phyloP scores from a whole-genome alignment of 306 rosid species.

The Quercus wislizeni region DNA sequence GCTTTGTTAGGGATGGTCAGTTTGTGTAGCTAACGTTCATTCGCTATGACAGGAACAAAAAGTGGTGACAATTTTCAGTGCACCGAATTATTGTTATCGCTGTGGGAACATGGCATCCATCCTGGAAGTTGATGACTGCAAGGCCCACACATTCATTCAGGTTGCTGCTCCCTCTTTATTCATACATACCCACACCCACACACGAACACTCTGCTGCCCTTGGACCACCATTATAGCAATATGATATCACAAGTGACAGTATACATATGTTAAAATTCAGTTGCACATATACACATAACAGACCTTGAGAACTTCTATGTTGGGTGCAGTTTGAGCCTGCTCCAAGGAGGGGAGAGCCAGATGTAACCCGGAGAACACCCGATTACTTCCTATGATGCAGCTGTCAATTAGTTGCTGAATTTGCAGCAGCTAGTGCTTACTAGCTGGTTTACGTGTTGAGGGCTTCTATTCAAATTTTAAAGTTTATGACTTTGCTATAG shows the following conservation, averaged over 20 bases:
- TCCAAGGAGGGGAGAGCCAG: conserved; percentile 99
- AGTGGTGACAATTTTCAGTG: conserved; percentile 92
- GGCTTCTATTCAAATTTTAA: conserved; percentile 25
- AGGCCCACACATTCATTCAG: conserved; percentile 95
- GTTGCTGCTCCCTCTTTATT: conserved; percentile 28
- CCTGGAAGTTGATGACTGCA: conserved; percentile 94
- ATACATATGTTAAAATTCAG: neutral
- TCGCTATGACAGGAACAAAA: conserved; percentile 70
- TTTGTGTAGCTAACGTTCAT: conserved; percentile 3
- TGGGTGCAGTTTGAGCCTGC: conserved; percentile 88
- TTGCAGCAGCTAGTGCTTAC: conserved; percentile 30
- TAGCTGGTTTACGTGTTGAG: conserved; percentile 34
- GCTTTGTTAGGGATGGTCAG: neutral
- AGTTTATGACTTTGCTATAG: conserved; percentile 6
- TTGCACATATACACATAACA: neutral
- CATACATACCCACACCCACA: neutral
- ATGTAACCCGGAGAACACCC: conserved; percentile 91
- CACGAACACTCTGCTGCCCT: neutral
- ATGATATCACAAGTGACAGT: neutral
- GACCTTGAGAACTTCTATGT: neutral
- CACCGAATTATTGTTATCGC: conserved; percentile 94
- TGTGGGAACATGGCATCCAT: conserved; percentile 98
- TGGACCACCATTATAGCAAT: neutral
- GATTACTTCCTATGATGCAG: conserved; percentile 76
- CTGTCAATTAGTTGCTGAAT: conserved; percentile 33